A percentile compares a stretch with the other conserved stretches of the same genome.
Conservation (phyloP, 2,329 filamentous ascomycete genomes). For the Trichoderma sp. region DNA sequence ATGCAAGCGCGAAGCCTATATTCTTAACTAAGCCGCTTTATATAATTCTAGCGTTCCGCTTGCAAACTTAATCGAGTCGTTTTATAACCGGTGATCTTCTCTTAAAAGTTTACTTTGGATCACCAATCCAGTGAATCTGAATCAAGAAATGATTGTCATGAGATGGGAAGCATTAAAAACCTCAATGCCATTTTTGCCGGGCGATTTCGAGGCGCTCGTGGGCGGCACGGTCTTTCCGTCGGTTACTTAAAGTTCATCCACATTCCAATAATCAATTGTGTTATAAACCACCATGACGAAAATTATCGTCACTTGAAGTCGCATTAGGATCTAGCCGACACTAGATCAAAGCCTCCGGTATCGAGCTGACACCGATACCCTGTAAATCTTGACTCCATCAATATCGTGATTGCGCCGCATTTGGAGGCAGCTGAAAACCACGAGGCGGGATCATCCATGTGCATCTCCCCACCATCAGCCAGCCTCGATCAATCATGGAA, state of each 20-base stretch:
- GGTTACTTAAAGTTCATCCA: background rate
- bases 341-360: no score
- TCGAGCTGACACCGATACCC: background rate
- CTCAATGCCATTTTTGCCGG: background rate
- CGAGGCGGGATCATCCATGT: background rate
- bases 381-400: background rate
- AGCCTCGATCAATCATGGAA: background rate
- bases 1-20: background rate
- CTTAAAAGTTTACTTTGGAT: background rate
- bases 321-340: background rate
- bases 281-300: background rate
- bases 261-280: background rate
- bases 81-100: background rate
- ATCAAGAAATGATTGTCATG: background rate
- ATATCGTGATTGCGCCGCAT: background rate
- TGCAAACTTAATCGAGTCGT: background rate
- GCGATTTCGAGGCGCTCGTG: background rate
- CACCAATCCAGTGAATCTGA: background rate
- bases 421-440: background rate
- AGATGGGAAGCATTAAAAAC: background rate
- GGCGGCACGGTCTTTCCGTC: background rate
- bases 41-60: background rate
- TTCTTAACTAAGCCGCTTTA: background rate
- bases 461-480: background rate
- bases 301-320: background rate